Conservation (phyloP, 139 green algal genomes). For the Closterium sp. region DNA sequence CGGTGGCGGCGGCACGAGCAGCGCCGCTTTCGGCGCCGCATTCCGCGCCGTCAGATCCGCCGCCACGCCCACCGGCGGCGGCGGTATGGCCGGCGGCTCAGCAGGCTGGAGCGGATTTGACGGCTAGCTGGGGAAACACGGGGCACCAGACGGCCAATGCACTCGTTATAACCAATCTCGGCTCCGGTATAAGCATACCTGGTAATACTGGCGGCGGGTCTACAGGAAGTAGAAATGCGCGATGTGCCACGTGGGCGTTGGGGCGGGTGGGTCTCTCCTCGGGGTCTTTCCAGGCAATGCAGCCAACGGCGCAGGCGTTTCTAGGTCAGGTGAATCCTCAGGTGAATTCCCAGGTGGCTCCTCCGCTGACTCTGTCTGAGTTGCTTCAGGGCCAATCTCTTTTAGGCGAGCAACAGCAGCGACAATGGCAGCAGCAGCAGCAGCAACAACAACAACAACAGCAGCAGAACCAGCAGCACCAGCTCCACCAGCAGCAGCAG, state of each 20-base stretch:
- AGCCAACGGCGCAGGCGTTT: background rate
- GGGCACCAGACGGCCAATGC: background rate
- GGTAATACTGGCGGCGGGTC: background rate
- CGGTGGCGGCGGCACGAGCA: background rate
- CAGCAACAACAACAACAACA: background rate
- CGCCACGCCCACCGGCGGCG: no score
- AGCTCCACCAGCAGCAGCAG: background rate
- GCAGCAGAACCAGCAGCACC: background rate
- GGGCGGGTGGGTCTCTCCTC: background rate
- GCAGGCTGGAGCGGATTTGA: background rate
- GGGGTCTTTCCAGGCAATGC: background rate
- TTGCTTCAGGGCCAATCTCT: background rate
- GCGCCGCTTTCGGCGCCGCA: background rate
- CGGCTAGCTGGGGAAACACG: background rate
- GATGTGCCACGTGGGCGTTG: background rate
- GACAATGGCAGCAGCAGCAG: background rate
- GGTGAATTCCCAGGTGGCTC: background rate
- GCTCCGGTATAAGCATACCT: background rate
- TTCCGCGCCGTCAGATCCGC: background rate
- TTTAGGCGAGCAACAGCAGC: background rate
- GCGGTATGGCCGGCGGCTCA: background rate
- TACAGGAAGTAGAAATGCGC: background rate
- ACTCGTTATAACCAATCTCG: background rate
- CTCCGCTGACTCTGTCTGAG: background rate
- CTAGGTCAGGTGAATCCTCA: background rate